Percentiles rank a stretch among this genome's conserved stretches.
Evolutionary conservation across 75 land plant genomes (phyloP).

Genomic region (Larix kaempferi): DNA sequence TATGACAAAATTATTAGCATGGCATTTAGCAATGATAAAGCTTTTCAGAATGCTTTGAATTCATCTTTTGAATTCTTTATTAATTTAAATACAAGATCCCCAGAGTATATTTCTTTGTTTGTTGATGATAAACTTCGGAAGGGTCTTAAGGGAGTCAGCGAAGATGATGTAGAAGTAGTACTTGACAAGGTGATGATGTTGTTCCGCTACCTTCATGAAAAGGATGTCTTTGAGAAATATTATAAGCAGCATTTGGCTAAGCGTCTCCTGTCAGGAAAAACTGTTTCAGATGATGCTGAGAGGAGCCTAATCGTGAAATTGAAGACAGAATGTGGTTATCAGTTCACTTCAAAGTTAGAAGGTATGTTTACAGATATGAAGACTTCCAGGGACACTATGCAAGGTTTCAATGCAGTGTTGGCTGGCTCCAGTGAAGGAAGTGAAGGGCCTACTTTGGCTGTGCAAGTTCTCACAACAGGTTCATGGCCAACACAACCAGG

Average conservation of each 20-base stretch:
- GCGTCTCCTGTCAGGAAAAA: constrained; percentile 89
- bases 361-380: constrained; percentile 99
- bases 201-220: constrained; percentile 95
- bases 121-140: constrained; percentile 96
- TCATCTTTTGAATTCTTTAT: constrained; percentile 98
- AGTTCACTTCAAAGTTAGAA: constrained; percentile 96
- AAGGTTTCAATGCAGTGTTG: constrained; percentile 73
- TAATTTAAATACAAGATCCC: constrained; percentile 87
- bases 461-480: constrained; percentile 93
- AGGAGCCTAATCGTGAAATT: constrained; percentile 91
- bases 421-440: constrained; percentile 35
- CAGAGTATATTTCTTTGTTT: constrained; percentile 92
- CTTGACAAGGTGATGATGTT: constrained; percentile 99
- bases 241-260: constrained; percentile 98
- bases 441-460: constrained; percentile 75
- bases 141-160: constrained; percentile 90
- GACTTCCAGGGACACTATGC: constrained; percentile 96
- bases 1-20: constrained; percentile 77
- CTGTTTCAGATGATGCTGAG: constrained; percentile 98
- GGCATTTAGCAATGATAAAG: constrained; percentile 92
- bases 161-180: constrained; percentile 89
- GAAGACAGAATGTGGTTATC: constrained; percentile 98
- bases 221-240: constrained; percentile 97
- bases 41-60: constrained; percentile 94
- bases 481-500: constrained; percentile 98